These are phyloP conservation scores for Colletotrichum sp. DNA, from an alignment of 2,329 filamentous ascomycete genomes.

Conservation along the genomic window DNA sequence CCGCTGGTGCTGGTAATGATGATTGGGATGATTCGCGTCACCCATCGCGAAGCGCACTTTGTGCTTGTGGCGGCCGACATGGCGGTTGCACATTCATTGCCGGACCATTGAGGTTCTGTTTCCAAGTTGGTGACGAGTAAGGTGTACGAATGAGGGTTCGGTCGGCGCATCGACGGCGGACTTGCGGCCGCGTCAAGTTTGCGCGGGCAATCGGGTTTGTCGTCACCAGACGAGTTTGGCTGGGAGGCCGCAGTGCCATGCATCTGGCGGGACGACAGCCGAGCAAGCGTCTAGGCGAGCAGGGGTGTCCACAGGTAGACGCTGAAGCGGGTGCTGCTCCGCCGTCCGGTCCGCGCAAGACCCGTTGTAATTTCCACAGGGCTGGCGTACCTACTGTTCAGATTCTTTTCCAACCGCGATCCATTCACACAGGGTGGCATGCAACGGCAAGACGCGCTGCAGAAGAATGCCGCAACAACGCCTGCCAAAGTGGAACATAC, in stretches of 20 bases:
- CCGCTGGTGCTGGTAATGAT: slow-evolving; percentile 70
- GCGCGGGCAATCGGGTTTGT: neutral
- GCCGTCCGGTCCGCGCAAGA: neutral
- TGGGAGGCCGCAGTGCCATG: neutral
- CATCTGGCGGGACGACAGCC: neutral
- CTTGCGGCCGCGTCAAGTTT: neutral
- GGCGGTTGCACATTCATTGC: slow-evolving; percentile 1
- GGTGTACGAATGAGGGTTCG: neutral
- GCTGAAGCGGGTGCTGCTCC: neutral
- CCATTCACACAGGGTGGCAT: neutral
- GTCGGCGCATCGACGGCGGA: neutral
- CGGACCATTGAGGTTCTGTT: neutral
- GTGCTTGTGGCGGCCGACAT: slow-evolving; percentile 32
- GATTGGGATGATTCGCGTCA: slow-evolving; percentile 71
- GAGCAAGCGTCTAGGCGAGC: neutral
- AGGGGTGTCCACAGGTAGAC: neutral
- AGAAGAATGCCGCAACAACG: neutral
- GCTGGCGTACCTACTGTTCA: neutral
- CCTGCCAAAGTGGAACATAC: neutral
- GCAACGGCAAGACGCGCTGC: neutral
- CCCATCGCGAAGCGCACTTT: slow-evolving; percentile 58
- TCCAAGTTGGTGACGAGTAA: neutral
- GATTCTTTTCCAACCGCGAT: neutral
- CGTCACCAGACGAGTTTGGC: neutral
- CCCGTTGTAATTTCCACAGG: neutral